phyloP scores from a whole-genome alignment of 768 basidiomycete species.

The Artomyces pyxidatus region DNA sequence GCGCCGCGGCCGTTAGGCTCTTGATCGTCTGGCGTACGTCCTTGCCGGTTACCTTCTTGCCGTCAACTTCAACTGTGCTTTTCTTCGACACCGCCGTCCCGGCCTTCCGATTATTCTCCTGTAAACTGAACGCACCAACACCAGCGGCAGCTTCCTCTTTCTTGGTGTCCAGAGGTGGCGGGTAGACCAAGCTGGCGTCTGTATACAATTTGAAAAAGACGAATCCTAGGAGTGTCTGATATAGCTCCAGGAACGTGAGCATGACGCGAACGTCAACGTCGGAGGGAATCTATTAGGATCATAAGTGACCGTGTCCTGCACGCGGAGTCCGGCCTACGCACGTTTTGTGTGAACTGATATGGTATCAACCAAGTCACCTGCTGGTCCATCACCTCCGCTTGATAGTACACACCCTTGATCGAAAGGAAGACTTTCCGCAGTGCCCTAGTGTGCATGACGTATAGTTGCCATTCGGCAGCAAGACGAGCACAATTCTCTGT shows the following conservation, averaged over 20 bases:
- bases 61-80: constrained; percentile 28
- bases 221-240: constrained; percentile 93
- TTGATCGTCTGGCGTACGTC: constrained; percentile 59
- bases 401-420: constrained; percentile 97
- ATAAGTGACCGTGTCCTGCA: background rate
- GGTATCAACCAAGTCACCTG: constrained; percentile 94
- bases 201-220: constrained; percentile 97
- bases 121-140: constrained; percentile 78
- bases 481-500: constrained; percentile 87
- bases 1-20: constrained; percentile 27
- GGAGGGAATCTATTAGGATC: constrained; percentile 59
- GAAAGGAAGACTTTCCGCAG: constrained; percentile 90
- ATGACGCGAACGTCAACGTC: constrained; percentile 98
- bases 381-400: constrained; percentile 91
- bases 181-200: constrained; percentile 88
- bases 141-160: constrained; percentile 85
- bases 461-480: constrained; percentile 94
- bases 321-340: constrained; percentile 29
- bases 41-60: constrained; percentile 45
- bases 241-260: constrained; percentile 95
- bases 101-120: constrained; percentile 33
- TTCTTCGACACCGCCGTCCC: constrained; percentile 15
- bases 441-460: constrained; percentile 79
- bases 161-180: constrained; percentile 78
- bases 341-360: constrained; percentile 94